Base-by-base conservation (phyloP, 306 rosid genomes). In the Vigna nakashimae region DNA sequence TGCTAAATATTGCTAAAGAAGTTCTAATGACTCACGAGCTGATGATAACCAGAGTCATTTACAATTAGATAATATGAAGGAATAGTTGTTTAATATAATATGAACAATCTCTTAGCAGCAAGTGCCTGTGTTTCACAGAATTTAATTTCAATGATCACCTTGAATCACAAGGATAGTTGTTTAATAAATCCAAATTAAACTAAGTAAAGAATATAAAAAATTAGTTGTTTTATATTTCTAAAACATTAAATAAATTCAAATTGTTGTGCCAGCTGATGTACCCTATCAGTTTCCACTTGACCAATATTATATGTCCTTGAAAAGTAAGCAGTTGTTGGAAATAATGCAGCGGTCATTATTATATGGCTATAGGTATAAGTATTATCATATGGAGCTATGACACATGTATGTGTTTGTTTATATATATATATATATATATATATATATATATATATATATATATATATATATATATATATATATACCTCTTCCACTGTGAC, bases 21-120 rank as follows among this genome's bases (percentile, higher is more conserved):
- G 15, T 60, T 71, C 65, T 8, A 91, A 63, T 86, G 93, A 46
- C 95, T 92, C 74, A 88, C 42, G 12, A 90, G 93, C 40, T 92
- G 93, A 86, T 92, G 97, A 51, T 79, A 68, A 51, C 96, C 75
- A 0, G 94, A 93, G 73, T 93, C 95, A 73, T 88, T 87, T 9
- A 91, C 95, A 11, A 82, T 81, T 2, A 20, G 20, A 20, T 20
- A 20, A 20, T 20, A 20, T 20, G 20, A 20, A 20, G 20, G 20
- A 20, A 20, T 20, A 20, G 20, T 20, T 20, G 20, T 20, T 20
- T 20, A 20, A 20, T 20, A 20, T 42, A 93, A 74, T 76, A 89
- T 83, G 85, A 87, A 93, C 11, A 93, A 24, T 83, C 86, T 91
- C 14, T 89, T 71, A n/a, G 46, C 70, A 48, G 30, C 20, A 4